phyloP scores from a whole-genome alignment of 169 alveolate species.

The Plasmodium fragile region DNA sequence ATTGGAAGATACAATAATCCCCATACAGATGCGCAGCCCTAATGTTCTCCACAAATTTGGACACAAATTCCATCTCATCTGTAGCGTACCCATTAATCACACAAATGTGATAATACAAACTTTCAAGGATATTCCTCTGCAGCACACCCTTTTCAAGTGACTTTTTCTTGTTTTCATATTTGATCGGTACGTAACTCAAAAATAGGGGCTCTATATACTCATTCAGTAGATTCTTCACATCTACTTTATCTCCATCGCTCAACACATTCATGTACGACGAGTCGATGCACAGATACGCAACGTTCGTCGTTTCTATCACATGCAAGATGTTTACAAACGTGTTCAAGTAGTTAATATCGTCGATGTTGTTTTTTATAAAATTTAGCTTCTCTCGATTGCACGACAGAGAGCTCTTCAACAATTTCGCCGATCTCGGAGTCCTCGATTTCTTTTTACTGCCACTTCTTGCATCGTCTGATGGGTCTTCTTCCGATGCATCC shows the following conservation, averaged over 20 bases:
- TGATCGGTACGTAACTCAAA: conserved; percentile 82
- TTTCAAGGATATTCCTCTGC: conserved; percentile 47
- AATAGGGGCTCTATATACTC: conserved; percentile 79
- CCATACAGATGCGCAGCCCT: conserved; percentile 27
- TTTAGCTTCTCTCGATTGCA: conserved; percentile 22
- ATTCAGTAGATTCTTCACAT: conserved; percentile 66
- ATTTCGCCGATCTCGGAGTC: background rate
- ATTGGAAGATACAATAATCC: conserved; percentile 30
- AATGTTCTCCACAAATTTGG: conserved; percentile 31
- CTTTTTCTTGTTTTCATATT: conserved; percentile 55
- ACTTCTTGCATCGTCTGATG: background rate
- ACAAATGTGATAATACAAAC: conserved; percentile 63
- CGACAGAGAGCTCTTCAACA: background rate
- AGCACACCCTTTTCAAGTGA: conserved; percentile 20
- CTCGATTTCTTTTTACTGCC: background rate
- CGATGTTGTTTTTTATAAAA: conserved; percentile 36
- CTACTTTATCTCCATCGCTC: background rate
- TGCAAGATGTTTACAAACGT: conserved; percentile 61
- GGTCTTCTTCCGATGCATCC: background rate
- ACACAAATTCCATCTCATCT: conserved; percentile 23
- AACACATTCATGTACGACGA: conserved; percentile 34
- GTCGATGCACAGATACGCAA: conserved; percentile 62
- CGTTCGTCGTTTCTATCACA: conserved; percentile 56
- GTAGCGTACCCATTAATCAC: conserved; percentile 28
- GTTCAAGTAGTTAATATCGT: conserved; percentile 61